Base-by-base conservation (phyloP, 768 basidiomycete species). In the Boletus vermiculosoides region DNA sequence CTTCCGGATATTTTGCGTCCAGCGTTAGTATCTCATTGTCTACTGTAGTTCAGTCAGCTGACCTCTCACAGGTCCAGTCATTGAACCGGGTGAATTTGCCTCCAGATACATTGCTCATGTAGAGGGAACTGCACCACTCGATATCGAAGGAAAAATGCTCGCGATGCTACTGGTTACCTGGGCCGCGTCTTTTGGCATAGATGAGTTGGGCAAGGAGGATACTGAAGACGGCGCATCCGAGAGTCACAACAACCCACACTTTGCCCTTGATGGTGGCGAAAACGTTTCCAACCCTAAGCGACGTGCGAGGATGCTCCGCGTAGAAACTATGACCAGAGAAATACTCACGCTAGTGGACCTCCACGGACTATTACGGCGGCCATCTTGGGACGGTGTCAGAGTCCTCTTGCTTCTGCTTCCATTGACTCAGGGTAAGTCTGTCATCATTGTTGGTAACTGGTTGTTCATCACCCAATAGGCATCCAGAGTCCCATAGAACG, bases 121-220 rank as follows among this genome's bases (percentile, higher is more conserved):
- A 54, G 83, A 88, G 56, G 87, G 87, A 0, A 74, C 79, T 5
- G 78, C 82, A 18, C 72, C 81, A 16, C 80, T 96, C 12, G 80
- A 83, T n/a, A 77, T 82, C 47, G 86, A 91, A 61, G 93, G 87
- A 13, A 82, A 83, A 41, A 81, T 96, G 54, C 79, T 97, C 40
- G 80, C 86, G 20, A 88, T 90, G 79, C 73, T 91, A 31, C 78
- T 96, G 22, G 90, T 90, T 44, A 84, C 88, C 22, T 97, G 93
- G 93, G 94, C 92, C 0, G 83, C 86, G 5, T 92, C 91, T 39
- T 94, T 92, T 69, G 95, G 94, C 40, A 76, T 96, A 45, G 83
- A 95, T 69, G 90, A 93, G 63, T 80, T 77, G 42, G 94, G 80
- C 16, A 83, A 87, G 42, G 75, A 77, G 40, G 67, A 67, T 9